phyloP scores from a whole-genome alignment of 441 rosid genomes.

The Pelargonium australe region DNA sequence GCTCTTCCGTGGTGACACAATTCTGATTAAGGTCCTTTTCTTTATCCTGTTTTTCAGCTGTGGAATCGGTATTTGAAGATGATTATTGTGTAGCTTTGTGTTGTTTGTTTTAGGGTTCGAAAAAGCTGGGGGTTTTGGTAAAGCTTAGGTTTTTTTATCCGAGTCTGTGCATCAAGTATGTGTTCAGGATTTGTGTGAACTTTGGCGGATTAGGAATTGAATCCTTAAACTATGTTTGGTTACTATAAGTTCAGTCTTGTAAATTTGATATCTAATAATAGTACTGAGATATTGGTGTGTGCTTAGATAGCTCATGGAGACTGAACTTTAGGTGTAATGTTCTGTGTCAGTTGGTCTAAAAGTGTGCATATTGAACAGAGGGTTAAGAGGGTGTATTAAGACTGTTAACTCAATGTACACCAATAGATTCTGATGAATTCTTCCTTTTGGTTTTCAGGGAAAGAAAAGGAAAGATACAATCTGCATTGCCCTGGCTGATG shows the following conservation, averaged over 20 bases:
- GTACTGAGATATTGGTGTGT: too few species aligned
- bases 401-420: not conserved
- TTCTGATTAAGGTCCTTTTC: conserved; percentile 58
- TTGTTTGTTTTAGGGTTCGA: not conserved
- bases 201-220: not conserved
- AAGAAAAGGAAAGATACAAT: conserved; percentile 84
- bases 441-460: conserved; percentile 36
- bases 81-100: not conserved
- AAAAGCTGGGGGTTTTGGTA: not conserved
- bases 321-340: too few species aligned
- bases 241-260: too few species aligned
- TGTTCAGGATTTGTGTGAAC: not conserved
- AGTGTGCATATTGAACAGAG: too few species aligned
- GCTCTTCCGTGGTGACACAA: conserved; percentile 81
- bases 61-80: not conserved
- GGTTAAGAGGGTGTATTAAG: too few species aligned
- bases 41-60: too few species aligned
- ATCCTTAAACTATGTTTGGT: too few species aligned
- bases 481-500: conserved; percentile 85
- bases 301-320: too few species aligned
- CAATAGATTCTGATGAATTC: not conserved
- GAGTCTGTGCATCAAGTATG: not conserved
- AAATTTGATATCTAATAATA: too few species aligned
- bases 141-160: too few species aligned
- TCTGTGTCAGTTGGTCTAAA: too few species aligned